Base-by-base conservation (phyloP, 202 grass and related monocot species). In the Cymbopogon flexuosus region DNA sequence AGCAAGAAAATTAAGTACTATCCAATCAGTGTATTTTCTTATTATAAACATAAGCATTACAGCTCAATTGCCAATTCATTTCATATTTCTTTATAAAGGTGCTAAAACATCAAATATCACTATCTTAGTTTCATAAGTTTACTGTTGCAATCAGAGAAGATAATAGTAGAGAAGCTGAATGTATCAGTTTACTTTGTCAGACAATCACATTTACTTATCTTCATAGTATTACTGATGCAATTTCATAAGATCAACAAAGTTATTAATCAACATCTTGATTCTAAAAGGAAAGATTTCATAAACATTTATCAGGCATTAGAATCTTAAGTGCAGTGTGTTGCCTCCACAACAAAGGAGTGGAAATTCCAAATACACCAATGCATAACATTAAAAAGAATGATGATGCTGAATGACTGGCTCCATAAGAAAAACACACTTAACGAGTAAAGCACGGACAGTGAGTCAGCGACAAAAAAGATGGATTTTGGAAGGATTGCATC, bases 401-500 rank as follows among this genome's bases (percentile, higher is more conserved):
- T 69, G 23, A 71, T 75, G 33, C 18, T 70, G 7, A 62, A 62
- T 62, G 39, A 30, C 11, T 81, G 40, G 29, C 52, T 66, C 37
- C 24, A 34, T 39, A 77, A 56, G 40, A 81, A 83, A 82, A 58
- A 15, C 39, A 36, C 8, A 89, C 46, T 15, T 49, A 49, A 71
- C 24, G 4, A 84, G 79, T 81, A 76, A 76, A 62, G 12, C 59
- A 68, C 67, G 51, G 19, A 77, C 19, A 24, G 13, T 23, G 72
- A 65, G 10, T 30, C 5, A 76, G 52, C 2, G 8, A 21, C 52
- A 56, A 7, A 65, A 87, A 56, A 54, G 7, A 37, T 58, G 78
- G 30, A 18, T 10, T 72, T 80, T 62, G 18, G 74, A 51, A 79
- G n/a, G 29, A 89, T 66, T 82, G 60, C 40, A 67, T 72, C 1